phyloP scores from a whole-genome alignment of 2,329 filamentous ascomycete species.

The Magnaporthiopsis rhizophila region DNA sequence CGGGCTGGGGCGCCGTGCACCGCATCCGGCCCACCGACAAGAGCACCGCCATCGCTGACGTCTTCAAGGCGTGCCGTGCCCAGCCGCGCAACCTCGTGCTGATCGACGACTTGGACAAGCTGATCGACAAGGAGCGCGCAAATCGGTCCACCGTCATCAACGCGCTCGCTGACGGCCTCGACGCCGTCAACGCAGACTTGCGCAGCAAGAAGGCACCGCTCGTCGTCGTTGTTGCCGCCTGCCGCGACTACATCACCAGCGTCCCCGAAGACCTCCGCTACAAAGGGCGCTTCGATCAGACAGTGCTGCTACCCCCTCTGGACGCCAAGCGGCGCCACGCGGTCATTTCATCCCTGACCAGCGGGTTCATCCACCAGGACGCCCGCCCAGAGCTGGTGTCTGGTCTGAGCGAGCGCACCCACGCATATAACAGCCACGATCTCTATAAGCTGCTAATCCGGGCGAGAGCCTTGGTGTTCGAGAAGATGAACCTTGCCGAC shows the following conservation, averaged over 20 bases:
- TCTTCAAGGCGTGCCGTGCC: constrained; percentile 60
- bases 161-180: constrained; percentile 45
- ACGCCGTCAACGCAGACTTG: constrained; percentile 30
- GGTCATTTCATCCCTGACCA: constrained; percentile 60
- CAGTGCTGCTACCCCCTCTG: constrained; percentile 71
- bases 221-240: constrained; percentile 68
- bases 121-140: constrained; percentile 54
- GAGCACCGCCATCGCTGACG: constrained; percentile 51
- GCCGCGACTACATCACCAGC: constrained; percentile 60
- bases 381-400: not conserved
- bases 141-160: constrained; percentile 42
- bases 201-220: constrained; percentile 33
- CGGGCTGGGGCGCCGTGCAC: constrained; percentile 64
- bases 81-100: constrained; percentile 70
- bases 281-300: constrained; percentile 53
- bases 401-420: constrained; percentile 64
- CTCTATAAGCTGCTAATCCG: constrained; percentile 54
- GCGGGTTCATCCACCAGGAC: constrained; percentile 21
- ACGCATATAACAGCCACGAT: constrained; percentile 80
- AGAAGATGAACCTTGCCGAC: no score
- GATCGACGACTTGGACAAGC: constrained; percentile 67
- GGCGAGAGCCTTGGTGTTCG: not conserved
- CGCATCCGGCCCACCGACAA: constrained; percentile 50
- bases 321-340: constrained; percentile 61
- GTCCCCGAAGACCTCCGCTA: constrained; percentile 63